Base-by-base conservation (phyloP, 2,329 filamentous ascomycete species). In the Aureobasidium zeae region DNA sequence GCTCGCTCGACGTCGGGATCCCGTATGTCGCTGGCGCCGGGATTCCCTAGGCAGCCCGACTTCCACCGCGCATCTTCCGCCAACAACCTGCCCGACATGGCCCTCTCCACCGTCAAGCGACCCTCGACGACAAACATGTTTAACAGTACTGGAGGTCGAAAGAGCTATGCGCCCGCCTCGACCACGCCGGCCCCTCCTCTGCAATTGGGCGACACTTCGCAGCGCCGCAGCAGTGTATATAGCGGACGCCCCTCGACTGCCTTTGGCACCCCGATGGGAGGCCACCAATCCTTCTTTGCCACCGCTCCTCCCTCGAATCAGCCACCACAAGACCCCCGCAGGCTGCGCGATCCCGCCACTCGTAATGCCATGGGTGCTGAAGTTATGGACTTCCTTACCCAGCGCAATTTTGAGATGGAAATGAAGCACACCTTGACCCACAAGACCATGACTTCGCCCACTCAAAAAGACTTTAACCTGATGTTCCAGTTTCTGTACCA, bases 401-500 rank as follows among this genome's bases (percentile, higher is more conserved):
- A 88, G 46, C 82, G 95, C 62, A 94, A 95, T 59, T 98, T 96
- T 57, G 91, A 98, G 64, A 79, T 95, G 74, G 88, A 96, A 54
- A 94, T 93, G 81, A 95, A 94, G 65, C 85, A 96, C 61, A 82
- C 79, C 1, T 70, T 98, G n/a, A 85, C 86, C 1, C 82, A 84
- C 51, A 95, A 95, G 55, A 84, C 86, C 5, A 80, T 94, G 59
- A 89, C 86, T 56, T 94, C 86, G 31, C 93, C 91, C 0, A 98
- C 89, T 1, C 89, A 96, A 55, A 98, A 98, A 59, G 91, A 98
- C 61, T 98, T 98, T 68, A 91, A 93, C 57, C 83, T 77, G 63
- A 94, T 98, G 74, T 98, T 98, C 58, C 87, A 96, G 57, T 98
- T 89, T 85, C 71, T 98, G 3, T 98, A 98, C 63, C 86, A 87